Percentiles rank a stretch among this genome's conserved stretches.
Evolutionary conservation across 2,329 filamentous ascomycete species (phyloP).

Genomic region (Tolypocladium album): DNA sequence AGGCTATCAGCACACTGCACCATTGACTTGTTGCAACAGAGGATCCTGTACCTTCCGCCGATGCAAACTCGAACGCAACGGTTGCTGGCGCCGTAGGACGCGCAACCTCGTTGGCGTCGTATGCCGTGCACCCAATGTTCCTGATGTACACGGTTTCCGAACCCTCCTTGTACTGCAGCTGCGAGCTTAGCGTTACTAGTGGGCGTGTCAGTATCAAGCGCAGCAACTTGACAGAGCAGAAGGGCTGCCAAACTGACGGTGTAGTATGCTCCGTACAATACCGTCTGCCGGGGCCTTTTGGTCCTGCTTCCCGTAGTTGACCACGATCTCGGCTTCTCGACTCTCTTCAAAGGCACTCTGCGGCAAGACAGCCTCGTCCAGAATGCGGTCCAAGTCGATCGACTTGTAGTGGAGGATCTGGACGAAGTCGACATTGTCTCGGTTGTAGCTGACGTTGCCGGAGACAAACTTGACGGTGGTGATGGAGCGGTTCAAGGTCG

Average conservation of each 20-base stretch:
- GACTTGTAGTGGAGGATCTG: slow-evolving; percentile 1
- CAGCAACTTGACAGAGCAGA: background rate
- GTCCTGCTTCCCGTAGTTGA: background rate
- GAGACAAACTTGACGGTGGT: background rate
- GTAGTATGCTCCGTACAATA: background rate
- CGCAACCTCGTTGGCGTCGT: background rate
- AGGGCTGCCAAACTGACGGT: background rate
- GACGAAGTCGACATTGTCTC: slow-evolving; percentile 1
- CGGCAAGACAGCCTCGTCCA: background rate
- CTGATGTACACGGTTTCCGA: background rate
- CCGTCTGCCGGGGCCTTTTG: background rate
- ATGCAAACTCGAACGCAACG: background rate
- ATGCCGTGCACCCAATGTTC: background rate
- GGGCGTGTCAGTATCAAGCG: background rate
- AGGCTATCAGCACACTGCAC: background rate
- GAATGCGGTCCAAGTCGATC: background rate
- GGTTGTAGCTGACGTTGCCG: background rate
- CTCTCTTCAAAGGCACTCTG: background rate
- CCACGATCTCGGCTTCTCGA: background rate
- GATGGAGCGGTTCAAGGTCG: background rate
- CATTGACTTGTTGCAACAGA: background rate
- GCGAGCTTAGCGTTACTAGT: background rate
- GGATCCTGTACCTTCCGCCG: background rate
- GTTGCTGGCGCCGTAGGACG: background rate
- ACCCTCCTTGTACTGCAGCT: background rate